phyloP scores from a whole-genome alignment of 805 yeast species.

The Candida wancherniae region DNA sequence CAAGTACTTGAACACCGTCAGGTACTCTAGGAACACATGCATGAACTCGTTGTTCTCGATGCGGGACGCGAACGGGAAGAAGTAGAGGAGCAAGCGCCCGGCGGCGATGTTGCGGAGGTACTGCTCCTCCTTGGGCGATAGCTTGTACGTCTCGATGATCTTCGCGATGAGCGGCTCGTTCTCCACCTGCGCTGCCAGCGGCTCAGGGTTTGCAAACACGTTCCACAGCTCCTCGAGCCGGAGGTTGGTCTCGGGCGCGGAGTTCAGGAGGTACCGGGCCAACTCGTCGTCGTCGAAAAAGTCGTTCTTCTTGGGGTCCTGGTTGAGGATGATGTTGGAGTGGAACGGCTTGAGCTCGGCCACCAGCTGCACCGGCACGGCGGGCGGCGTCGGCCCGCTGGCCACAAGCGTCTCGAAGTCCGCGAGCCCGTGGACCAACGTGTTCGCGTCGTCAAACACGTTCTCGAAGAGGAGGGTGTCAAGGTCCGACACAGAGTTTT shows the following conservation, averaged over 20 bases:
- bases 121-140: conserved; percentile 10
- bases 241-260: conserved; percentile 9
- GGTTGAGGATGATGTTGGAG: conserved; percentile 16
- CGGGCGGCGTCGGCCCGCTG: conserved; percentile 2
- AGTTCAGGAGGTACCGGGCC: conserved; percentile 11
- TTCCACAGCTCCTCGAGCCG: conserved; percentile 13
- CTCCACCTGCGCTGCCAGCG: conserved; percentile 1
- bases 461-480: conserved; percentile 16
- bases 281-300: conserved; percentile 15
- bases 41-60: conserved; percentile 14
- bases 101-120: conserved; percentile 12
- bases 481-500: conserved; percentile 1
- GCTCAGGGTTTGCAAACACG: conserved; percentile 7
- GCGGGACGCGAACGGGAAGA: conserved; percentile 15
- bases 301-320: conserved; percentile 10
- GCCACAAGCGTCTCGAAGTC: conserved; percentile 14
- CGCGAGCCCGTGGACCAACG: conserved; percentile 15
- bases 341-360: conserved; percentile 16
- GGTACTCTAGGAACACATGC: conserved; percentile 17
- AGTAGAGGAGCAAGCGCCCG: conserved; percentile 9
- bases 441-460: conserved; percentile 18
- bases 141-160: conserved; percentile 12
- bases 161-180: conserved; percentile 12
- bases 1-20: conserved; percentile 16
- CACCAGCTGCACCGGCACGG: conserved; percentile 4